Base-by-base conservation (phyloP, 352 stramenopile species). In the Phytopythium litorale region DNA sequence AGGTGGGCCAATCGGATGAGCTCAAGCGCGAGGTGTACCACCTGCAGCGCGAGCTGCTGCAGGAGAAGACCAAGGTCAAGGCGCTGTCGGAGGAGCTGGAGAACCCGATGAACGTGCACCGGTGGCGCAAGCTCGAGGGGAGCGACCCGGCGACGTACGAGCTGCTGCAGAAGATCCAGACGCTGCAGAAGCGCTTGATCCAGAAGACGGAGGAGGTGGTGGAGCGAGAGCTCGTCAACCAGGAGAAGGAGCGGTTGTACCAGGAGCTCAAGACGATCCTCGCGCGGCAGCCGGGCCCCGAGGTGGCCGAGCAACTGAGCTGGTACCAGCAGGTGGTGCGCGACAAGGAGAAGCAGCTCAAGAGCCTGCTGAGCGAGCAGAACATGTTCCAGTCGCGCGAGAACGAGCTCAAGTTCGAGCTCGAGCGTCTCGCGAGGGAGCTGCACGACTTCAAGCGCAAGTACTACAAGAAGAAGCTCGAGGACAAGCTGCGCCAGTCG, bases 91-190 rank as follows among this genome's bases (percentile, higher is more conserved):
- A 98, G 65, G 96, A 99, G 70, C 67, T 99, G 9, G 93, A 99
- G 70, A 98, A 98, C 67, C 96, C 96, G 19, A 97, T 99, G 80
- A 99, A 99, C 74, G 92, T 99, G 21, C 96, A 99, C 76, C 86
- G 97, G 40, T 99, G 96, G 96, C 81, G 96, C 16, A 98, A 98
- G 69, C 80, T 99, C n/a, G 96, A 99, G 76, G 96, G 96, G 56
- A 97, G 81, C 64, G 96, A 99, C 67, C 96, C 96, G 9, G 90
- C 87, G 18, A 97, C 84, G 21, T 98, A 97, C 70, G 94, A 98
- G 70, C 76, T 99, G 73, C 88, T 99, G 52, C 94, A 98, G 63
- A 98, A 98, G 72, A 98, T 98, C 58, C 92, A 98, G 58, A 98
- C 91, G 28, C 73, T 98, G 43, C 96, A 98, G 62, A 96, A 96